A percentile compares a stretch with the other conserved stretches of the same genome.
These are phyloP conservation scores for Aspergillus pseudonomiae DNA, from an alignment of 2,329 filamentous ascomycete species.

Conservation along the genomic window DNA sequence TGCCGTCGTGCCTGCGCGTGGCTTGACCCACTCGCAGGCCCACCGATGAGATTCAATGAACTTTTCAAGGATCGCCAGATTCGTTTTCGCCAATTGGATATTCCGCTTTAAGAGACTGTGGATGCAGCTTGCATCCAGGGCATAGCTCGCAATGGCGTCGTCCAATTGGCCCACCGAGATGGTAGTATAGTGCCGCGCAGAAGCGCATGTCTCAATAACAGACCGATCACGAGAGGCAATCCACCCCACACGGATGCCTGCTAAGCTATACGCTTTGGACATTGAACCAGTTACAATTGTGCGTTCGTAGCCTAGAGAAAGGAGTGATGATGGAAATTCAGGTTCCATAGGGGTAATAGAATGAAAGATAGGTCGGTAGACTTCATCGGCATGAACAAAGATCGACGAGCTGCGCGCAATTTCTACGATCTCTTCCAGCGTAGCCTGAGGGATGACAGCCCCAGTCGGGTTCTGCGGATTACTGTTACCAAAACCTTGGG, in stretches of 20 bases:
- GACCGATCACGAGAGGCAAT: conserved; percentile 66
- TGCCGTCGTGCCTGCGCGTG: conserved; percentile 79
- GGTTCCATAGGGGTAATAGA: conserved; percentile 57
- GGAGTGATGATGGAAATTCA: conserved; percentile 66
- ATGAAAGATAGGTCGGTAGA: conserved; percentile 83
- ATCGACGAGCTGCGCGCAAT: conserved; percentile 65
- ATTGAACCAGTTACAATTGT: conserved; percentile 76
- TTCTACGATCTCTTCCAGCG: conserved; percentile 63
- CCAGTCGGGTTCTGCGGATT: conserved; percentile 86
- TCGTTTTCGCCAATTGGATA: conserved; percentile 67
- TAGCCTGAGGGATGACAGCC: conserved; percentile 62
- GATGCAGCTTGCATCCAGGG: conserved; percentile 68
- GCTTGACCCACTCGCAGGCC: conserved; percentile 71
- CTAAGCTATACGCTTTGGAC: conserved; percentile 82
- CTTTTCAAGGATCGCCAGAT: conserved; percentile 65
- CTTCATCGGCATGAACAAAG: conserved; percentile 74
- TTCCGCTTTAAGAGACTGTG: conserved; percentile 66
- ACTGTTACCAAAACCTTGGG: conserved; percentile 64
- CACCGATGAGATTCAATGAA: conserved; percentile 68
- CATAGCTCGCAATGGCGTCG: conserved; percentile 75
- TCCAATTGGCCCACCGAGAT: conserved; percentile 85
- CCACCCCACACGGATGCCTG: conserved; percentile 83
- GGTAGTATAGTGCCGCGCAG: conserved; percentile 78
- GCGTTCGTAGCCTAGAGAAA: conserved; percentile 72
- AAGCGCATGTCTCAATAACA: conserved; percentile 66